These are phyloP conservation scores for Balakata baccata DNA, from an alignment of 345 rosid genomes.

Conservation along the genomic window DNA sequence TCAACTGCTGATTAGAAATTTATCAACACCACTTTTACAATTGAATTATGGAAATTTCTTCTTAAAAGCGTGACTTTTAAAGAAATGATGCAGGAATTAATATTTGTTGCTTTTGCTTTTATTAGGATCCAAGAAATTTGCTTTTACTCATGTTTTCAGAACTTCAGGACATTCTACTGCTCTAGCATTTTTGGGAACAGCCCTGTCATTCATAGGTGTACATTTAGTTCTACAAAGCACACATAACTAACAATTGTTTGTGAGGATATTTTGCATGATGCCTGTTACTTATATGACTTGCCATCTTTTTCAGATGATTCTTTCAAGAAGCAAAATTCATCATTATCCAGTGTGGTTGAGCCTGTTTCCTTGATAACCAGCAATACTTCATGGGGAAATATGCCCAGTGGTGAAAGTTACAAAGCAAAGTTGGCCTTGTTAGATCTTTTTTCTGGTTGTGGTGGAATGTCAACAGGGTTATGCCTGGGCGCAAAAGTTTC, in stretches of 20 bases:
- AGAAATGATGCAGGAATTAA: not conserved
- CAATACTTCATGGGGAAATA: slow-evolving; percentile 20
- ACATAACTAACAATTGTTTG: not conserved
- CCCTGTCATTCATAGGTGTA: not conserved
- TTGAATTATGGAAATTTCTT: not conserved
- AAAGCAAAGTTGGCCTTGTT: slow-evolving; percentile 51
- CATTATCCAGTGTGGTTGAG: slow-evolving; percentile 24
- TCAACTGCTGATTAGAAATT: not conserved
- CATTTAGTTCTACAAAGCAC: not conserved
- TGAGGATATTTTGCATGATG: not conserved
- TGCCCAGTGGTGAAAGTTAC: slow-evolving; percentile 29
- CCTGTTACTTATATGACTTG: slow-evolving; percentile 5
- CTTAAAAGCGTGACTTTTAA: not conserved
- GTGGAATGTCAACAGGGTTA: slow-evolving; percentile 97
- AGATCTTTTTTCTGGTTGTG: slow-evolving; percentile 93
- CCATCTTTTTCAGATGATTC: slow-evolving; percentile 38
- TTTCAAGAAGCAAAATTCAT: slow-evolving; percentile 20
- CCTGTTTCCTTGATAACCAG: slow-evolving; percentile 20
- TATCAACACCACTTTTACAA: not conserved
- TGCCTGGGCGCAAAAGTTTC: slow-evolving; percentile 82
- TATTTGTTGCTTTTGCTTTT: not conserved
- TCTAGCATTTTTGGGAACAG: not conserved
- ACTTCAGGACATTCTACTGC: not conserved
- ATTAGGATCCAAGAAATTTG: not conserved
- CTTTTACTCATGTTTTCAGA: not conserved